Evolutionary conservation across 75 land plant genomes (phyloP).

Genomic region (Pinus albicaulis): DNA sequence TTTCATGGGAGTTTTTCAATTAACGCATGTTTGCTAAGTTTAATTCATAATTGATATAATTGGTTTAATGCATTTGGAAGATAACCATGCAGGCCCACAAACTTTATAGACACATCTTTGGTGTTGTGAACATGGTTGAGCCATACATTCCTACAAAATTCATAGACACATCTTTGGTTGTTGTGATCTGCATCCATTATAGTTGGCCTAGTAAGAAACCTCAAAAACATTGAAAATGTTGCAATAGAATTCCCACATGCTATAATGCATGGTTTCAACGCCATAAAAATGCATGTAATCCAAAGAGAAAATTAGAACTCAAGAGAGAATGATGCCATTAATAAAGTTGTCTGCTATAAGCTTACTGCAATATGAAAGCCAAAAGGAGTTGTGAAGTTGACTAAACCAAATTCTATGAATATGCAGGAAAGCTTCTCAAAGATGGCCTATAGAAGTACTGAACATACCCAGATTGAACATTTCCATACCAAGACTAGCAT

Average conservation of each 20-base stretch:
- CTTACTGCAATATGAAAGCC: not conserved
- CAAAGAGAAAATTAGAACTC: not conserved
- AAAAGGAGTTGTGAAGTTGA: not conserved
- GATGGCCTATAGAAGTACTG: not conserved
- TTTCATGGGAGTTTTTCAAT: no score
- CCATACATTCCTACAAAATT: no score
- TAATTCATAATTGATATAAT: no score
- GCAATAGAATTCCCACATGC: constrained; percentile 85
- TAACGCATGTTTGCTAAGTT: no score
- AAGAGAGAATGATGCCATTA: not conserved
- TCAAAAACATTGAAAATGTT: constrained; percentile 20
- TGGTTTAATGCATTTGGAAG: no score
- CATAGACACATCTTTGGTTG: no score
- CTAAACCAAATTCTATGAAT: not conserved
- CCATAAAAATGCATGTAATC: constrained; percentile 89
- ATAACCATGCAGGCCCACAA: no score
- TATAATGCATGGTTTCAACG: constrained; percentile 73
- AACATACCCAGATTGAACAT: constrained; percentile 94
- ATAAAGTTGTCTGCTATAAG: not conserved
- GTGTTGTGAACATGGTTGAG: no score
- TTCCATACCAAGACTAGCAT: constrained; percentile 97
- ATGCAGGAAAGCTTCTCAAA: not conserved
- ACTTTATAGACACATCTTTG: no score
- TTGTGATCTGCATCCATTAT: constrained; percentile 94
- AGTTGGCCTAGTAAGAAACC: constrained; percentile 87